Conservation (phyloP, 768 basidiomycete genomes). For the Holtermannia corniformis region DNA sequence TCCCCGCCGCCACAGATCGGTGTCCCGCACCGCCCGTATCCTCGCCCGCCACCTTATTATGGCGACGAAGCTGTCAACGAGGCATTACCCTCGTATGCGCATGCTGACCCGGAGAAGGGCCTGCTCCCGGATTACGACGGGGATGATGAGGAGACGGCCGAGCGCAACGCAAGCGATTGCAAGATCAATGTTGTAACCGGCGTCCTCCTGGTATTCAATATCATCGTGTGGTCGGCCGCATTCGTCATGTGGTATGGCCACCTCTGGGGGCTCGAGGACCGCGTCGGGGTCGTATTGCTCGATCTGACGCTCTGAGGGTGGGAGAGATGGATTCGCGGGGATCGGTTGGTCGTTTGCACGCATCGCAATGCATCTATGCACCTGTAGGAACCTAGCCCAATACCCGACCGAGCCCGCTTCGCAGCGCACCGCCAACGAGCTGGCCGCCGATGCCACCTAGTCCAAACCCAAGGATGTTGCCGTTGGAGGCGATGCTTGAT, state of each 20-base stretch:
- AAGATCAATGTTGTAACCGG: neutral
- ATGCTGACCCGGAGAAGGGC: neutral
- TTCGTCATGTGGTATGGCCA: neutral
- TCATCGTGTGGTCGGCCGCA: neutral
- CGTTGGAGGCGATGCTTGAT: constrained; percentile 56
- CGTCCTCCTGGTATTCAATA: neutral
- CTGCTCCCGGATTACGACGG: neutral
- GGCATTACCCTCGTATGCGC: neutral
- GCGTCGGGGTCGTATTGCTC: neutral
- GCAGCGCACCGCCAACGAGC: constrained; percentile 69
- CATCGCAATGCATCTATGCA: neutral
- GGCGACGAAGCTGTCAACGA: neutral
- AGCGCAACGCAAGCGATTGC: neutral
- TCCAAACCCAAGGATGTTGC: constrained; percentile 64
- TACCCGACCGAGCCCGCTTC: constrained; percentile 67
- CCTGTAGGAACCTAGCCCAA: constrained; percentile 47
- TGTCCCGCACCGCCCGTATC: neutral
- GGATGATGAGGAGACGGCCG: too few species aligned
- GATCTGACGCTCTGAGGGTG: neutral
- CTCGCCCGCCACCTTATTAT: neutral
- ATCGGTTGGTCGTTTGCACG: too few species aligned
- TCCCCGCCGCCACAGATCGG: neutral
- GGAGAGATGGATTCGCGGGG: constrained; percentile 3
- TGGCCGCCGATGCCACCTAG: constrained; percentile 68
- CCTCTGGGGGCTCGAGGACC: neutral